A percentile compares a stretch with the other conserved stretches of the same genome.
Conservation (phyloP, 164 flowering plant genomes). For the Nymphaea colorata region DNA sequence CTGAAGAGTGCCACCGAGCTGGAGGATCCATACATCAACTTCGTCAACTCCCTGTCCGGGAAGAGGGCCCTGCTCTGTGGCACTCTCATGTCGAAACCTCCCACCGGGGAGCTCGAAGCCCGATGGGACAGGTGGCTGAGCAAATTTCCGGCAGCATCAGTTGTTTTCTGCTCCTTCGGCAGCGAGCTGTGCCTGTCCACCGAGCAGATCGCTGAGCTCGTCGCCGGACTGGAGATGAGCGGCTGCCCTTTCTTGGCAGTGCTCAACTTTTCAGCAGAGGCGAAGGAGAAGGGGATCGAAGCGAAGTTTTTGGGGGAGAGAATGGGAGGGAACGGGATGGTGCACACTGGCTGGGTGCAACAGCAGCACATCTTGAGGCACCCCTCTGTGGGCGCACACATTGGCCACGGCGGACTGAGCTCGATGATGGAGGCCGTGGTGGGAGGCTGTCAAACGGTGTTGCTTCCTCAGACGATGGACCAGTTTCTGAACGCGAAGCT, state of each 20-base stretch:
- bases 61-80: constrained; percentile 9
- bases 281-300: neutral
- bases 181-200: constrained; percentile 16
- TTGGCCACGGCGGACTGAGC: constrained; percentile 8
- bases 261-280: neutral
- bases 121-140: constrained; percentile 21
- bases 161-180: constrained; percentile 28
- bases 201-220: constrained; percentile 20
- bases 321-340: constrained; percentile 9
- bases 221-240: constrained; percentile 20
- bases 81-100: constrained; percentile 5
- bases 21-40: constrained; percentile 9
- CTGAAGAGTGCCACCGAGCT: constrained; percentile 1
- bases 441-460: constrained; percentile 7
- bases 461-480: constrained; percentile 1
- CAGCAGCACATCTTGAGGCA: constrained; percentile 11
- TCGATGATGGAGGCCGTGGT: constrained; percentile 7
- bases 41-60: constrained; percentile 4
- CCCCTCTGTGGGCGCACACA: constrained; percentile 6
- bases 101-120: neutral
- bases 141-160: constrained; percentile 12
- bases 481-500: constrained; percentile 10
- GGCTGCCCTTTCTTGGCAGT: constrained; percentile 23
- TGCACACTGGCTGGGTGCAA: constrained; percentile 16
- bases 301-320: constrained; percentile 13